phyloP scores from a whole-genome alignment of 2,329 filamentous ascomycete species.

The Chaetomium olivaceum region DNA sequence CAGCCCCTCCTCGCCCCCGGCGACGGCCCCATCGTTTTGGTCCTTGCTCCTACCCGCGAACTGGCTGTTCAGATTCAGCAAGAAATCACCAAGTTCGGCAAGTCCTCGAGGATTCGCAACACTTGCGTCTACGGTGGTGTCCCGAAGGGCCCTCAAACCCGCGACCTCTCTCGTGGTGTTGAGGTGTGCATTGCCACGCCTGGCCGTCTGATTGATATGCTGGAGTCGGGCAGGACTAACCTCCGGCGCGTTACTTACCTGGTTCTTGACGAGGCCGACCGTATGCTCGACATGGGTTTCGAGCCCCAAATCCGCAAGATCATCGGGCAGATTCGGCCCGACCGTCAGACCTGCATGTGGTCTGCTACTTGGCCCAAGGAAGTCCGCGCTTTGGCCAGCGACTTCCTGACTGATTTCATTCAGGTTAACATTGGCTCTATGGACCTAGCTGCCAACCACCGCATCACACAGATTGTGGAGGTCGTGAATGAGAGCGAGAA shows the following conservation, averaged over 20 bases:
- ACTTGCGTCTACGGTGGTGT: conserved; percentile 99
- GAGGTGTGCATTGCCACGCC: conserved; percentile 99
- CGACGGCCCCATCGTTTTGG: conserved; percentile 93
- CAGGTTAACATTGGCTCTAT: conserved; percentile 98
- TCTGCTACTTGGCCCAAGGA: conserved; percentile 99
- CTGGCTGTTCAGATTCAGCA: conserved; percentile 97
- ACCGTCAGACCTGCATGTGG: conserved; percentile 99
- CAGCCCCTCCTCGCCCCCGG: conserved; percentile 93
- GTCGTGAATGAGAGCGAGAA: conserved; percentile 96
- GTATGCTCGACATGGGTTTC: conserved; percentile 99
- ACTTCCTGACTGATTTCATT: conserved; percentile 94
- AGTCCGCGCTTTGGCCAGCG: conserved; percentile 84
- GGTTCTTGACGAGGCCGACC: conserved; percentile 97
- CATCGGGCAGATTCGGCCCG: conserved; percentile 93
- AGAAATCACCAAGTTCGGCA: conserved; percentile 98
- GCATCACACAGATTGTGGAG: conserved; percentile 97
- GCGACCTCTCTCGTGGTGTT: conserved; percentile 89
- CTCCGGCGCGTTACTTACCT: conserved; percentile 96
- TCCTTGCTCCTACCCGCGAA: conserved; percentile 95
- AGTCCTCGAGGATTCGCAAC: conserved; percentile 96
- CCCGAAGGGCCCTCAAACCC: conserved; percentile 94
- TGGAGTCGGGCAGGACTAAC: conserved; percentile 97
- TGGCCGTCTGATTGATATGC: conserved; percentile 96
- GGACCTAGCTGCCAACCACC: conserved; percentile 94
- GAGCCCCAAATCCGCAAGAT: conserved; percentile 99